Evolutionary conservation across 2,329 filamentous ascomycete species (phyloP), one percentile per base, ranked within the genome.

Genomic region (Pseudogymnoascus verrucosus): DNA sequence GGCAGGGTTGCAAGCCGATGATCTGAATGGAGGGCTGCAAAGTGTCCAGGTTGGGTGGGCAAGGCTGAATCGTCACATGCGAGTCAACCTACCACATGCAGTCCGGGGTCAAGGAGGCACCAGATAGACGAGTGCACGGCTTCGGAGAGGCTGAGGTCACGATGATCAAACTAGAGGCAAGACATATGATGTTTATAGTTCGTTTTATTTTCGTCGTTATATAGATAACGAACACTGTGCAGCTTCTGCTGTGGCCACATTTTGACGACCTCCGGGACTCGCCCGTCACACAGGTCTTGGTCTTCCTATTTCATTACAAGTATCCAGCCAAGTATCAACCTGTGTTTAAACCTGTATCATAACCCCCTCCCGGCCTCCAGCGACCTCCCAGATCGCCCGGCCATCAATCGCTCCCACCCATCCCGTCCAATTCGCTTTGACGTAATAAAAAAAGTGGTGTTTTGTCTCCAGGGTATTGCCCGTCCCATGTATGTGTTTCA

Each of bases 251-350:
- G 28, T 8, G 4, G 28, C n/a, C 51, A 19, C 51, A 57, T 34
- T 34, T 21, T 57, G 51, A 57, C 34, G 28, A 57, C 51, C n/a
- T 26, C 51, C 51, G 28, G 51, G 51, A 34, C 51, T 57, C n/a
- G 51, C 28, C 51, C 51, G 51, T 57, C n/a, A 28, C 19, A 21
- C 51, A 57, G 51, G 28, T 57, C 26, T 57, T 57, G 51, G 47
- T 54, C 47, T 54, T 34, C 51, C 7, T 57, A 34, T 47, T 54
- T 57, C 51, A 57, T 57, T 57, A 57, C 51, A 57, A 57, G 51
- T 57, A 57, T 57, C 51, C 51, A 34, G 51, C 51, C 51, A 57
- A 57, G 51, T 57, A 34, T 57, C 51, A 34, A 57, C 51, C 51
- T 57, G 42, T 47, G 28, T 21, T 44, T 31, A 57, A 57, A 57